Conservation (phyloP, 2,329 filamentous ascomycete genomes). For the Xylariomycetidae sp. region DNA sequence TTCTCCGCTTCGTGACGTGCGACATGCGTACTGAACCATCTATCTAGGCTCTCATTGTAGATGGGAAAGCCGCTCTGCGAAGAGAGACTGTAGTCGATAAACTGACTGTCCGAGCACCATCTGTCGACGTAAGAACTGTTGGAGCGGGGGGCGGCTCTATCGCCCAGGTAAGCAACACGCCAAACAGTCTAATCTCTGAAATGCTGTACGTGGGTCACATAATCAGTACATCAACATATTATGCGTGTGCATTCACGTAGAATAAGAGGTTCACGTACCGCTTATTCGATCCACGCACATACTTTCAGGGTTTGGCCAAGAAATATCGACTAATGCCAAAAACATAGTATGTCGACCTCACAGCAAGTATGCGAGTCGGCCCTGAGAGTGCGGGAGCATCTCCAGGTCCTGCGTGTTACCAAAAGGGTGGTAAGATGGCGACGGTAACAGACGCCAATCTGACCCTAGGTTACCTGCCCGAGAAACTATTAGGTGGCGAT, state of each 20-base stretch:
- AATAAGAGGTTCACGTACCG: too few species aligned
- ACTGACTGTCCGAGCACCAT: constrained; percentile 40
- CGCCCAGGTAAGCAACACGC: too few species aligned
- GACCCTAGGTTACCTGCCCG: constrained; percentile 41
- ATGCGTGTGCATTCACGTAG: too few species aligned
- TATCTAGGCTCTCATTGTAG: constrained; percentile 38
- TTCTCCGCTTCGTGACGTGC: too few species aligned
- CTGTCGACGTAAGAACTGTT: constrained; percentile 44
- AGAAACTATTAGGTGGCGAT: constrained; percentile 39
- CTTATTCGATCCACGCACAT: too few species aligned
- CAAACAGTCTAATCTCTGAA: too few species aligned
- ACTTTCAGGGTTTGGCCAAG: too few species aligned
- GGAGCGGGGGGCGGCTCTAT: constrained; percentile 47
- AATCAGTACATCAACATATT: too few species aligned
- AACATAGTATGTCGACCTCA: constrained; percentile 42
- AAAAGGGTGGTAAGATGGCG: constrained; percentile 38
- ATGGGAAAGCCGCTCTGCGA: constrained; percentile 37
- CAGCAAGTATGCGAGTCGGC: constrained; percentile 43
- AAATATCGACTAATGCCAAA: too few species aligned
- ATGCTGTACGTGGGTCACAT: too few species aligned
- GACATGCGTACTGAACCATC: too few species aligned
- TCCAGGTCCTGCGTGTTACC: constrained; percentile 46
- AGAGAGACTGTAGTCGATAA: constrained; percentile 40
- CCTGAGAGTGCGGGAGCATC: constrained; percentile 44
- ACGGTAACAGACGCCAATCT: constrained; percentile 48